Evolutionary conservation across 345 rosid species (phyloP).

Genomic region (Citrus sp.): DNA sequence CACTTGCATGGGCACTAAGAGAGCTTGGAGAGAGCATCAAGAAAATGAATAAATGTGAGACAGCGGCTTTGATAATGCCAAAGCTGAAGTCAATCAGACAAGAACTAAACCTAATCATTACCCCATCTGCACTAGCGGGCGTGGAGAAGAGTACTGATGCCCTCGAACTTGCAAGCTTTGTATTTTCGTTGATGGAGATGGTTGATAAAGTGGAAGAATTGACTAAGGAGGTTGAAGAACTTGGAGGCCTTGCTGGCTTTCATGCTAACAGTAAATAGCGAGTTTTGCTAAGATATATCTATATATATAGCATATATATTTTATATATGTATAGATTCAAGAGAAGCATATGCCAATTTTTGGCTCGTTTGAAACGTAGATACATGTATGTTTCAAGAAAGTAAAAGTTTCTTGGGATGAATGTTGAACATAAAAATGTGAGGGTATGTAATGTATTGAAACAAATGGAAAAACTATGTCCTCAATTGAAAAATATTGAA

Average conservation of each 20-base stretch:
- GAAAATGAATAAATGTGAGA: slow-evolving; percentile 42
- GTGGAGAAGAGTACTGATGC: slow-evolving; percentile 28
- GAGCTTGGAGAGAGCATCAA: slow-evolving; percentile 57
- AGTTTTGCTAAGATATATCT: not conserved
- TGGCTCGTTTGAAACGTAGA: not conserved
- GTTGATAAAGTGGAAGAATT: slow-evolving; percentile 53
- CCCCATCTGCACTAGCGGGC: slow-evolving; percentile 11
- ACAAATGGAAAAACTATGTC: not conserved
- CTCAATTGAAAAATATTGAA: not conserved
- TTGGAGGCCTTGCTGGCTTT: slow-evolving; percentile 50
- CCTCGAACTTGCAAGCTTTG: slow-evolving; percentile 39
- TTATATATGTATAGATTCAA: not conserved
- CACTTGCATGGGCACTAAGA: slow-evolving; percentile 42
- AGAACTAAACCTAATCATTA: slow-evolving; percentile 29
- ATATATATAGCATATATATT: not conserved
- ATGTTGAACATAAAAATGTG: not conserved
- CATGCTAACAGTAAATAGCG: slow-evolving; percentile 5
- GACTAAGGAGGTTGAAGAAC: slow-evolving; percentile 50
- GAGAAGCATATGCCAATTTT: slow-evolving; percentile 1
- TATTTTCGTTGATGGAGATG: slow-evolving; percentile 40
- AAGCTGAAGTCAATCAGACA: slow-evolving; percentile 41
- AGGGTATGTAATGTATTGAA: not conserved
- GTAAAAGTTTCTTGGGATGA: not conserved
- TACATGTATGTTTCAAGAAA: not conserved
- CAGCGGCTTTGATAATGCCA: slow-evolving; percentile 25